Base-by-base conservation (phyloP, 495 filamentous ascomycete genomes). In the Hypoxylon cercidicola region DNA sequence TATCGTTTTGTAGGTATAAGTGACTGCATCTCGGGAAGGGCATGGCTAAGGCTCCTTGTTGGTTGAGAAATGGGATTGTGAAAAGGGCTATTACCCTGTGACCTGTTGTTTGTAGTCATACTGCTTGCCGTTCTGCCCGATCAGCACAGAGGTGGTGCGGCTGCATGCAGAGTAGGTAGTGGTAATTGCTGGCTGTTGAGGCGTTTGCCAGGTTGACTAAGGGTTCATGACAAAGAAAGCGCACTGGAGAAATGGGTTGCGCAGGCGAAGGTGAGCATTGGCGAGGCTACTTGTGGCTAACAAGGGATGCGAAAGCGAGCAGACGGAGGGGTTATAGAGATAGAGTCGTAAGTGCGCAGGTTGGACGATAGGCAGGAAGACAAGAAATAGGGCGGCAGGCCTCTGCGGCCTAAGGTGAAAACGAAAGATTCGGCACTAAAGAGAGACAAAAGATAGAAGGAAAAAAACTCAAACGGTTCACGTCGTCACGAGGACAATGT, bases 401-500 rank as follows among this genome's bases (percentile, higher is more conserved):
- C 4, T n/a, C n/a, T 28, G 44, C 16, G 40, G 40, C 16, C 8
- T 43, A 10, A 40, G 4, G 20, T 15, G 4, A 18, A 40, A 23
- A 46, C 11, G 13, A 54, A 48, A 50, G 40, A 7, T 32, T 28
- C 47, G 55, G 48, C 11, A 1, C 13, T 5, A 25, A 46, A 59
- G 50, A 30, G 39, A 15, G 47, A 8, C 51, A 15, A 25, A 43
- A 34, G 40, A 45, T 25, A 47, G n/a, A 34, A 16, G 28, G 15
- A 66, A 43, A 53, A 60, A 50, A 55, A 55, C 55, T 50, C 40
- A 28, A 60, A 40, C 50, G 2, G 50, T 56, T 37, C 47, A 59
- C 49, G 49, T 56, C 50, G 60, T 68, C 65, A 68, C 65, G 60
- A 68, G 65, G 65, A 68, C 65, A 68, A 50, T 40, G 54, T 55